Percentiles rank a stretch among this genome's conserved stretches.
phyloP scores from a whole-genome alignment of 345 rosid genomes.

The Odontarrhena argentea region DNA sequence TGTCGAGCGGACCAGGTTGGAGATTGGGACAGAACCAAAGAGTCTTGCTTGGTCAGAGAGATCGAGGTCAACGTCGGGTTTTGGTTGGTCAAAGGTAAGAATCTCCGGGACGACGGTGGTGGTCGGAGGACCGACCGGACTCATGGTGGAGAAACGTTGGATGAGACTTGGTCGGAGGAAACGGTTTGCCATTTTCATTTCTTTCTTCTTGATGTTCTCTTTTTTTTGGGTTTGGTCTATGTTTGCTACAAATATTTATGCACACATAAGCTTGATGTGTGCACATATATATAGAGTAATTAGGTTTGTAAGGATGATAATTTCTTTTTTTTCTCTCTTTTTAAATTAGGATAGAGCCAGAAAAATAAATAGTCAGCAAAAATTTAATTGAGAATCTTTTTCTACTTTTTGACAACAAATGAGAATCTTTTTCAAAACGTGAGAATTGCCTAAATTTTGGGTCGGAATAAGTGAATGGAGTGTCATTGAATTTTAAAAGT shows the following conservation, averaged over 20 bases:
- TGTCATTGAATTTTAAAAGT: not conserved
- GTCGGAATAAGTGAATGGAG: constrained; percentile 7
- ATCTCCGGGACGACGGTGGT: constrained; percentile 38
- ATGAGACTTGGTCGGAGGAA: constrained; percentile 45
- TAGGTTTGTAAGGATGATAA: not conserved
- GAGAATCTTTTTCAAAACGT: constrained; percentile 22
- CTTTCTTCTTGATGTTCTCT: not conserved
- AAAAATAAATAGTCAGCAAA: not conserved
- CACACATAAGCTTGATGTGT: not conserved
- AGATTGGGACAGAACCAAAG: constrained; percentile 49
- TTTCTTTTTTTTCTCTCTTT: not conserved
- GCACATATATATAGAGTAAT: not conserved
- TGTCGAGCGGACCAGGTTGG: constrained; percentile 57
- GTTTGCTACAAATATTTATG: constrained; percentile 29
- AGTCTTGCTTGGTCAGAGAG: constrained; percentile 54
- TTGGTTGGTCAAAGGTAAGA: constrained; percentile 37
- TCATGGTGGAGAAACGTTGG: constrained; percentile 44
- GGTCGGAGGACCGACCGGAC: constrained; percentile 44
- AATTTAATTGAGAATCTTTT: constrained; percentile 15
- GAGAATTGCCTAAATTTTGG: constrained; percentile 21
- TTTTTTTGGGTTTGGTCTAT: constrained; percentile 11
- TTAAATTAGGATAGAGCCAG: constrained; percentile 7
- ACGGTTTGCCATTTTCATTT: constrained; percentile 48
- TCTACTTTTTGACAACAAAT: not conserved
- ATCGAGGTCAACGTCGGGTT: constrained; percentile 48